Evolutionary conservation across 1,139 yeast species (phyloP), one percentile per base, ranked within the genome.

Genomic region (Zygoascus hellenicus): DNA sequence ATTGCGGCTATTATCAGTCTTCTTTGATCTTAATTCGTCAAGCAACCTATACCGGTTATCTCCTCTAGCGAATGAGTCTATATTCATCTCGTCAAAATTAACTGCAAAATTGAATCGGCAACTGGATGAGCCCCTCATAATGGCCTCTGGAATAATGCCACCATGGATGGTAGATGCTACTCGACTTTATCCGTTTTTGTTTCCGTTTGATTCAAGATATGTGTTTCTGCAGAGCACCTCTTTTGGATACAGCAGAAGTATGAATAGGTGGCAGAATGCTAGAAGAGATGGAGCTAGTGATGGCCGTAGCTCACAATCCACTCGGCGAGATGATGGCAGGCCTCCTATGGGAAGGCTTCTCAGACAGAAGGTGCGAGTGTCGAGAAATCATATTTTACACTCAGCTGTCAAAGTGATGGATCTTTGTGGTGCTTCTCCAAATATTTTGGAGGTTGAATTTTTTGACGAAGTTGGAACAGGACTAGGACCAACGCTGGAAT

Each of bases 381-480:
- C 92, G 1, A 72, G 98, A 56, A 75, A 76, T 16, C 78, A 78
- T 58, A 68, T 90, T 44, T 71, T 92, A 47, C 82, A 83, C 56
- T 83, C 95, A 55, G 95, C 96, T 0, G 67, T 85, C 42, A 87
- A 87, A 59, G 85, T 90, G 1, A 71, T 92, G 67, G 83, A 80
- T 37, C 70, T 79, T 48, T 84, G 88, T 63, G 96, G 95, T 0
- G 69, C 88, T 0, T 77, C 83, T 14, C 92, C 96, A 0, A 85
- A 89, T 34, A 73, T 87, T 6, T 69, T 92, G 41, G 97, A 92
- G 58, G 82, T 92, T 50, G 97, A 90, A 61, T 92, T 85, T 59
- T 81, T 77, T 55, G 90, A 84, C 57, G 98, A 92, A 62, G 96
- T 77, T n/a, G 98, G 98, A 10, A 83, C 96, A 1, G 98, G 98